These are phyloP conservation scores for Pinus taeda DNA, from an alignment of 75 land plant species.

Conservation along the genomic window DNA sequence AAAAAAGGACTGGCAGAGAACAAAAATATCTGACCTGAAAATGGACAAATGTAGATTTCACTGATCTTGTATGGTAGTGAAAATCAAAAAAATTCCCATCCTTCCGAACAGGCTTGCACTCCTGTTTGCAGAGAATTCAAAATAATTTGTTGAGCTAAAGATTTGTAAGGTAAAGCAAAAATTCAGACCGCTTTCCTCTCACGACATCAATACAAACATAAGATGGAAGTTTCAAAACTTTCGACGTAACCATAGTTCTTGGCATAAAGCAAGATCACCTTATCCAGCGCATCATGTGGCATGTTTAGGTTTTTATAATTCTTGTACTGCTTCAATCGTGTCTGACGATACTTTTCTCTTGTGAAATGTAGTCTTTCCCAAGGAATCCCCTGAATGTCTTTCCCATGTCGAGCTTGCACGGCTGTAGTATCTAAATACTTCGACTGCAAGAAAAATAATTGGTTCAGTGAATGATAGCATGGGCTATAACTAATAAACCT, in stretches of 20 bases:
- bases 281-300: constrained; percentile 58
- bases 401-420: constrained; percentile 72
- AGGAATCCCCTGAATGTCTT: constrained; percentile 93
- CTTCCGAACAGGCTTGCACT: constrained; percentile 61
- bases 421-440: constrained; percentile 53
- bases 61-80: constrained; percentile 71
- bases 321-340: constrained; percentile 81
- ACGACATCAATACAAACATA: not conserved
- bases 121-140: constrained; percentile 17
- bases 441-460: not conserved
- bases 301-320: constrained; percentile 80
- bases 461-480: constrained; percentile 5
- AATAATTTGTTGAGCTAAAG: not conserved
- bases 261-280: constrained; percentile 33
- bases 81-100: constrained; percentile 75
- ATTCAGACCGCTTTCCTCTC: too few species aligned
- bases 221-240: not conserved
- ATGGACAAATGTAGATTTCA: constrained; percentile 89
- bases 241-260: not conserved
- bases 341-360: constrained; percentile 74
- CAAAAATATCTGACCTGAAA: constrained; percentile 58
- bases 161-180: not conserved
- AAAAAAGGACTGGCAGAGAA: too few species aligned
- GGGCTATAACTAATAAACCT: not conserved
- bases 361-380: constrained; percentile 80